Conservation (phyloP, 2,329 filamentous ascomycete genomes). For the Fusarium burgessii region DNA sequence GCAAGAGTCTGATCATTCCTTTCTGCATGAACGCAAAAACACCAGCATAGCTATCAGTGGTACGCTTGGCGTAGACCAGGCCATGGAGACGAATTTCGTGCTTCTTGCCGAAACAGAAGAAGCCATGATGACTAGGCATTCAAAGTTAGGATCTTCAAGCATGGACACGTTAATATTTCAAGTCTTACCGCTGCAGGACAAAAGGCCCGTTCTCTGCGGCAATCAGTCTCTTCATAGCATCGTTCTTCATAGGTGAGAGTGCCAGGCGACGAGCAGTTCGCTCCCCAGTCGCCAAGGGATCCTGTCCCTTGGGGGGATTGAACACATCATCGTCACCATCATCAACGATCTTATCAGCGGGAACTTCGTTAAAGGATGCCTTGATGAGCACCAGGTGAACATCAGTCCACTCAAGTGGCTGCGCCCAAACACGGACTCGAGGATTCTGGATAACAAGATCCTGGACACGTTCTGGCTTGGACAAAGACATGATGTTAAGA, state of each 20-base stretch:
- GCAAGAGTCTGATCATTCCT: constrained; percentile 36
- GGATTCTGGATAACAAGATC: constrained; percentile 42
- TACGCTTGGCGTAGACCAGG: constrained; percentile 29
- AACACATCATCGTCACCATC: not conserved
- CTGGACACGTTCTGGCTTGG: constrained; percentile 14
- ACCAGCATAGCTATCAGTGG: constrained; percentile 8
- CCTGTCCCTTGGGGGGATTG: not conserved
- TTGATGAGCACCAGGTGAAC: constrained; percentile 38
- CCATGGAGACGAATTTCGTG: constrained; percentile 43
- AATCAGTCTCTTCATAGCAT: constrained; percentile 36
- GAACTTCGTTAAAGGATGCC: constrained; percentile 25
- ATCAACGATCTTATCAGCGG: rapidly evolving
- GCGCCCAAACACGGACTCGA: constrained; percentile 43
- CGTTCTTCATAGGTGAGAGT: constrained; percentile 38
- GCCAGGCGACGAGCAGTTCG: constrained; percentile 37
- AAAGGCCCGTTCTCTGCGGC: constrained; percentile 38
- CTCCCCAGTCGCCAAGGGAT: constrained; percentile 17
- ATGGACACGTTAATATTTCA: rapidly evolving
- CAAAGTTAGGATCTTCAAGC: not conserved
- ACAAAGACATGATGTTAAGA: constrained; percentile 7
- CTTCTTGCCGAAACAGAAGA: constrained; percentile 39
- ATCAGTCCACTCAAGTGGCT: constrained; percentile 40
- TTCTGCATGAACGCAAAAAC: constrained; percentile 43
- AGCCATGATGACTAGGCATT: constrained; percentile 35
- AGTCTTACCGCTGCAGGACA: constrained; percentile 32